These are phyloP conservation scores for Herpetospermum pedunculosum DNA, from an alignment of 306 rosid genomes.

Conservation along the genomic window DNA sequence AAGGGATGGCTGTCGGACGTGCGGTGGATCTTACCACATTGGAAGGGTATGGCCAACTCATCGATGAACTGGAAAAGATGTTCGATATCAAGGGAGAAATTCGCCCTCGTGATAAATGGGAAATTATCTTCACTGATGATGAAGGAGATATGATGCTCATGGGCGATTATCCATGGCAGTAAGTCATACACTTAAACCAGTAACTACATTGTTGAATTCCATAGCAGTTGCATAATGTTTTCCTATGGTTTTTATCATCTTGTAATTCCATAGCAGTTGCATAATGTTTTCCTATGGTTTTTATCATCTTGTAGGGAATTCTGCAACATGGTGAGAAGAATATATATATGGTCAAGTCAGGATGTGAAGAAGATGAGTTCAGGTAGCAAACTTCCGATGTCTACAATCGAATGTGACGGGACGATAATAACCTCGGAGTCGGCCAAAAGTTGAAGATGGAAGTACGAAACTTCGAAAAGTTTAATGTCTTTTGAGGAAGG, in stretches of 20 bases:
- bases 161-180: slow-evolving; percentile 89
- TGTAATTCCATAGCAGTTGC: too few relatives aligned
- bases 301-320: slow-evolving; percentile 51
- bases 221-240: not conserved
- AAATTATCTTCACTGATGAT: slow-evolving; percentile 70
- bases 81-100: slow-evolving; percentile 84
- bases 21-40: slow-evolving; percentile 77
- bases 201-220: not conserved
- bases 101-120: slow-evolving; percentile 50
- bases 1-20: slow-evolving; percentile 88
- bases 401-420: slow-evolving; percentile 60
- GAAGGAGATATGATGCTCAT: slow-evolving; percentile 92
- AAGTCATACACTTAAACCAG: slow-evolving; percentile 24
- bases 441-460: slow-evolving; percentile 33
- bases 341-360: slow-evolving; percentile 68
- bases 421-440: slow-evolving; percentile 46
- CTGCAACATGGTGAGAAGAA: slow-evolving; percentile 78
- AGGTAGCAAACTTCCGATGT: slow-evolving; percentile 42
- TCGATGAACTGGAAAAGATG: slow-evolving; percentile 67
- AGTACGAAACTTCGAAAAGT: not conserved
- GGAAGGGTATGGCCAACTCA: slow-evolving; percentile 73
- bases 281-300: not conserved
- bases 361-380: slow-evolving; percentile 72
- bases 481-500: not conserved
- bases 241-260: not conserved